Base-by-base conservation (phyloP, 352 stramenopile genomes). In the Pythium aristosporum region DNA sequence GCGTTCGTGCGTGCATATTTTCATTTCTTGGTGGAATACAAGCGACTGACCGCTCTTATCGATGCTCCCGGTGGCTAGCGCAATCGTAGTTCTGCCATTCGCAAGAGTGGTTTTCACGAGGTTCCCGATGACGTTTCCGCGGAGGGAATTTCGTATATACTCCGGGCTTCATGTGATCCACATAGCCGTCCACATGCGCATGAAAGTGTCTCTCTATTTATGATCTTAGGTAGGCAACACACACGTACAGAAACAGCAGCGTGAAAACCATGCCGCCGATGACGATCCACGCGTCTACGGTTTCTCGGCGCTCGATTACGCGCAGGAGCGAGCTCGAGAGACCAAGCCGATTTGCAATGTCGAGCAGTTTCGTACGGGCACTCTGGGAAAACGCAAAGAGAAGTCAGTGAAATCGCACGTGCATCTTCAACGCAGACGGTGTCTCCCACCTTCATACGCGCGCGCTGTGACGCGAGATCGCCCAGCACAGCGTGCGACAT, bases 231-330 rank as follows among this genome's bases (percentile, higher is more conserved):
- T 90, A 93, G 41, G 71, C 71, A 28, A 90, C 82, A 67, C 86
- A 94, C 13, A 75, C 68, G 44, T 91, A 94, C 48, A 94, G 69
- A 56, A 93, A 93, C 5, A 87, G 46, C n/a, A 94, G 69, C 32
- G 87, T 92, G 62, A 94, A 69, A 48, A 91, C 25, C 82, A 96
- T 96, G 13, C 87, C 87, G 11, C 67, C 82, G 32, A 91, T 71
- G 2, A 95, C 87, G 56, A 95, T 92, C 87, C 84, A 94, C 43
- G 88, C 90, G 58, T 94, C 87, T 30, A 91, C 80, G 2, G 81
- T 88, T 57, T 95, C 87, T 57, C 87, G 78, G 28, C 85, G 68
- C 61, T 94, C 87, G 43, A 96, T 93, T 32, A 93, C 77, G 11
- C 85, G 83, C 63, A 96, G 64, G 37, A 96, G 63, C 46, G 84